These are phyloP conservation scores for Pseudohalonectria lignicola DNA, from an alignment of 2,329 filamentous ascomycete species.

Conservation along the genomic window DNA sequence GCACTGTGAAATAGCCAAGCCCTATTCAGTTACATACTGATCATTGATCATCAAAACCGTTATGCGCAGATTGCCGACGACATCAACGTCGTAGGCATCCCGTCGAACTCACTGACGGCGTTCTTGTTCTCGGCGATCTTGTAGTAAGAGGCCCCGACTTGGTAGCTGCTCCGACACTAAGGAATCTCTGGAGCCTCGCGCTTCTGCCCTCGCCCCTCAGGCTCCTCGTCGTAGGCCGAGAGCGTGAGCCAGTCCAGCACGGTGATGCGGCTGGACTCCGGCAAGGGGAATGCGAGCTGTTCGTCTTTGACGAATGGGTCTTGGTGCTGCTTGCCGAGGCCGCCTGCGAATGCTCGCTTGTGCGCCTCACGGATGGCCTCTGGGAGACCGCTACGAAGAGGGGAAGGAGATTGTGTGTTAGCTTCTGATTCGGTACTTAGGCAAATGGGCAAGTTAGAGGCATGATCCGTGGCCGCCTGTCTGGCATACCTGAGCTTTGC, in stretches of 20 bases:
- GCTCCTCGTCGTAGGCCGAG: conserved; percentile 16
- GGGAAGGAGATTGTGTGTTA: background rate
- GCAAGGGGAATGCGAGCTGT: conserved; percentile 13
- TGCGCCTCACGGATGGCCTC: conserved; percentile 11
- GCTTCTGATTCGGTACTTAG: conserved; percentile 1
- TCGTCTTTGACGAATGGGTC: background rate
- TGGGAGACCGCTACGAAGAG: conserved; percentile 9
- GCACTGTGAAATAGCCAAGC: too few species aligned
- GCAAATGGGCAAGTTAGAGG: too few species aligned
- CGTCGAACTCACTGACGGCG: too few species aligned
- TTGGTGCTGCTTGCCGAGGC: background rate
- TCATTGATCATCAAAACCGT: too few species aligned
- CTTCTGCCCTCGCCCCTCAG: too few species aligned
- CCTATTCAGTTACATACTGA: too few species aligned
- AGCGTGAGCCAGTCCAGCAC: conserved; percentile 22
- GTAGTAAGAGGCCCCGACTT: background rate
- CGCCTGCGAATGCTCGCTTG: conserved; percentile 1
- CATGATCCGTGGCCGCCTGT: too few species aligned
- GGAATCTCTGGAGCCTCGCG: too few species aligned
- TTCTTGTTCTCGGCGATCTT: background rate
- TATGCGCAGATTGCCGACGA: too few species aligned
- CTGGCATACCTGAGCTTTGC: conserved; percentile 57
- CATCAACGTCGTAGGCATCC: too few species aligned
- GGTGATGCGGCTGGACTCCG: conserved; percentile 14
- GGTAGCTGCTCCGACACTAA: background rate